Evolutionary conservation across 2,329 filamentous ascomycete species (phyloP).

Genomic region (Emericellopsis atlantica): DNA sequence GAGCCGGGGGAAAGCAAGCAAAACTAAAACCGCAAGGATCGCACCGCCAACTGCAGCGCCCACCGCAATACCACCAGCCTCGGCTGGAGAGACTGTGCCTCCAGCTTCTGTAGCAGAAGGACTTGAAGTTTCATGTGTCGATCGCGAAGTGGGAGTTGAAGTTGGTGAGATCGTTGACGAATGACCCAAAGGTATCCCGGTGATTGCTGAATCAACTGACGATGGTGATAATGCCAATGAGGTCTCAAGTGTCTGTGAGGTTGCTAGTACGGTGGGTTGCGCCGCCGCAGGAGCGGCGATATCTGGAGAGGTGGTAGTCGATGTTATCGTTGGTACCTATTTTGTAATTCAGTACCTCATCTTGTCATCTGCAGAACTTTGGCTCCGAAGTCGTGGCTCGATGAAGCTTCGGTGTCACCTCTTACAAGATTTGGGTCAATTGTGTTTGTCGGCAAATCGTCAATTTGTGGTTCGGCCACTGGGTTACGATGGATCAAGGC

Average conservation of each 20-base stretch:
- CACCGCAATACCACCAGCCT: background rate
- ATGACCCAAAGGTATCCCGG: background rate
- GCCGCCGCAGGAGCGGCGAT: background rate
- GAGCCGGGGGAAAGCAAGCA: background rate
- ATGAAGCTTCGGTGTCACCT: background rate
- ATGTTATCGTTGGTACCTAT: background rate
- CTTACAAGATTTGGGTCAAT: background rate
- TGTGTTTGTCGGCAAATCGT: background rate
- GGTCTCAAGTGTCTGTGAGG: background rate
- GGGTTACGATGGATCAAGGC: background rate
- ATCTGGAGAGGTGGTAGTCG: background rate
- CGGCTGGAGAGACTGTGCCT: background rate
- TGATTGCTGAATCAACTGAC: background rate
- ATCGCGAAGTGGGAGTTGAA: background rate
- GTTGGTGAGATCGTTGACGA: background rate
- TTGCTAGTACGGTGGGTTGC: background rate
- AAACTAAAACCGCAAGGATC: background rate
- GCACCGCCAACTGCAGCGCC: background rate
- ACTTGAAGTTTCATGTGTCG: background rate
- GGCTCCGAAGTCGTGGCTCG: background rate
- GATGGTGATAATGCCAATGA: background rate
- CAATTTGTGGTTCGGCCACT: background rate
- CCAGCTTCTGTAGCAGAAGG: background rate
- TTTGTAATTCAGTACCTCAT: background rate
- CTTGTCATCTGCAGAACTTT: background rate